These are phyloP conservation scores for Ganoderma multipileum DNA, from an alignment of 1,284 basidiomycete genomes.

Conservation along the genomic window DNA sequence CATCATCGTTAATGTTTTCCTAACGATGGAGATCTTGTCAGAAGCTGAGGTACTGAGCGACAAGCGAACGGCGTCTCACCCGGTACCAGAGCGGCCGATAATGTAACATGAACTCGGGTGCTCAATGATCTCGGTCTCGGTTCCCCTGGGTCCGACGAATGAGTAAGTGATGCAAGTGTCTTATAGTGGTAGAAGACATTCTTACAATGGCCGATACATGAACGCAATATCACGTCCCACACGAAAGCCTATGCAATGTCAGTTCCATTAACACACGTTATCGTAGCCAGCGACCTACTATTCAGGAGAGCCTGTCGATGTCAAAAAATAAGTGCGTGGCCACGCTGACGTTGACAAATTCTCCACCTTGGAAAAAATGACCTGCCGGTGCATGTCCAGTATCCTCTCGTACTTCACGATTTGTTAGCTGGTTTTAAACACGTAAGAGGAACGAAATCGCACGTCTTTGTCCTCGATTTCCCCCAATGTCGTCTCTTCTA, in stretches of 20 bases:
- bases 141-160: slow-evolving; percentile 44
- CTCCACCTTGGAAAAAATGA: slow-evolving; percentile 62
- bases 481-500: not conserved
- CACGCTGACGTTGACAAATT: not conserved
- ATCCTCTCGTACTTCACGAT: slow-evolving; percentile 51
- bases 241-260: slow-evolving; percentile 43
- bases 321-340: not conserved
- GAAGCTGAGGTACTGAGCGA: not conserved
- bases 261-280: not conserved
- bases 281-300: not conserved
- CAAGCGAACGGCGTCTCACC: slow-evolving; percentile 45
- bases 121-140: slow-evolving; percentile 67
- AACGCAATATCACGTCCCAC: slow-evolving; percentile 52
- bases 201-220: slow-evolving; percentile 60
- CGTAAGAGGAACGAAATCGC: not conserved
- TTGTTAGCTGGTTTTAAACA: not conserved
- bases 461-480: not conserved
- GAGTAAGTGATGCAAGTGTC: not conserved
- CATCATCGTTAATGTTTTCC: slow-evolving; percentile 77
- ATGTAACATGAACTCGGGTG: slow-evolving; percentile 69
- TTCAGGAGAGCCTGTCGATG: not conserved
- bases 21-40: slow-evolving; percentile 35
- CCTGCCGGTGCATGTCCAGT: slow-evolving; percentile 61
- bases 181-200: slow-evolving; percentile 18
- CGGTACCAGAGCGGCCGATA: slow-evolving; percentile 63